A percentile compares a stretch with the other conserved stretches of the same genome.
These are phyloP conservation scores for Saturnispora silvae DNA, from an alignment of 805 yeast genomes.

Conservation along the genomic window DNA sequence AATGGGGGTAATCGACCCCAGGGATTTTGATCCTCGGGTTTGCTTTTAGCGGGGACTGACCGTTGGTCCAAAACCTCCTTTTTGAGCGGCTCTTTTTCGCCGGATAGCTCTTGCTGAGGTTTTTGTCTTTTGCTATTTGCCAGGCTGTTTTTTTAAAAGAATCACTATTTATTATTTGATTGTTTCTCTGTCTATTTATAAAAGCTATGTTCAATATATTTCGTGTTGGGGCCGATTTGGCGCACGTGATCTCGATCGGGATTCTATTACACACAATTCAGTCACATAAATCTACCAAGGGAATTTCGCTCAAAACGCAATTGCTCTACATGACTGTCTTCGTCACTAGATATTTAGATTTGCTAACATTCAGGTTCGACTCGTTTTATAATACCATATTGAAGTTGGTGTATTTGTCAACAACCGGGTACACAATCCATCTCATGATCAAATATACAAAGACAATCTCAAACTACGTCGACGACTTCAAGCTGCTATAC, in stretches of 20 bases:
- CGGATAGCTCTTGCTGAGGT: too few species aligned
- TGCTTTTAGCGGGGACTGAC: too few species aligned
- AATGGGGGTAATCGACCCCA: too few species aligned
- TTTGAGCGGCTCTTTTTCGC: too few species aligned
- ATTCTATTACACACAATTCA: constrained; percentile 65
- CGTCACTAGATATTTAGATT: constrained; percentile 60
- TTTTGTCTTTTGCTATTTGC: too few species aligned
- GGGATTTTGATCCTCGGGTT: too few species aligned
- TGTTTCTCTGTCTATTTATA: too few species aligned
- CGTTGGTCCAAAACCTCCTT: too few species aligned
- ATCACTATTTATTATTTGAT: too few species aligned
- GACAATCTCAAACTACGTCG: constrained; percentile 51
- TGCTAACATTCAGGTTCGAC: constrained; percentile 38
- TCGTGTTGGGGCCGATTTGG: constrained; percentile 50
- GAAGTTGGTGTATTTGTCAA: constrained; percentile 71
- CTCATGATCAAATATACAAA: constrained; percentile 56
- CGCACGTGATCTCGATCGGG: constrained; percentile 72
- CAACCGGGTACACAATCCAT: constrained; percentile 66
- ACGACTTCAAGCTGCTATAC: constrained; percentile 64
- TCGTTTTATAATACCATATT: constrained; percentile 69
- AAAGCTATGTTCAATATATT: constrained; percentile 30
- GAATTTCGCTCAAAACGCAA: constrained; percentile 86
- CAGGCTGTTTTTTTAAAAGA: too few species aligned
- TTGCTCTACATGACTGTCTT: constrained; percentile 65
- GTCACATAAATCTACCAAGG: constrained; percentile 55